phyloP scores from a whole-genome alignment of 441 rosid species.

The Gossypium schwendimanii region DNA sequence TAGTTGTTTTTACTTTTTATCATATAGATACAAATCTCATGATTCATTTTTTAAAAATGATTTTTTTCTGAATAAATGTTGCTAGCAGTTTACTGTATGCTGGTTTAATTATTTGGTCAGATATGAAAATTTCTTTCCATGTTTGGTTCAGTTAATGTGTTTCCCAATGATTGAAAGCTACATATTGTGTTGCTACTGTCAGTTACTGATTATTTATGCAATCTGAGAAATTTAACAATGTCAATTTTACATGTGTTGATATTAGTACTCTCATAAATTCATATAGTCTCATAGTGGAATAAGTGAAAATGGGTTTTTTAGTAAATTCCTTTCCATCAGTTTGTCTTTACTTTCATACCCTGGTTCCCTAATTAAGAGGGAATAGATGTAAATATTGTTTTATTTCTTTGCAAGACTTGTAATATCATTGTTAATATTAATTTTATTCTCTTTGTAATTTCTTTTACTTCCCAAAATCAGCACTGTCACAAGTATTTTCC shows the following conservation, averaged over 20 bases:
- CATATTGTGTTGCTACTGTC: background rate
- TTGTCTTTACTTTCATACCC: background rate
- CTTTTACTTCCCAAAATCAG: background rate
- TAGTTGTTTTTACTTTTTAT: background rate
- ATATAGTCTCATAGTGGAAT: background rate
- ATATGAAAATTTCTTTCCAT: background rate
- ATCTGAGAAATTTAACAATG: background rate
- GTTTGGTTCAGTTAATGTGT: background rate
- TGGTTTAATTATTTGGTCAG: background rate
- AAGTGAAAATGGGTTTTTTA: background rate
- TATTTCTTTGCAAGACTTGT: background rate
- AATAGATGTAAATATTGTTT: background rate
- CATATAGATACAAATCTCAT: background rate
- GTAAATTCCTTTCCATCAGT: background rate
- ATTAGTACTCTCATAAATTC: background rate
- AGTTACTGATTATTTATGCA: background rate
- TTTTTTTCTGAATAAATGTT: background rate
- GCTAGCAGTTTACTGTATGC: background rate
- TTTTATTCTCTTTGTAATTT: background rate
- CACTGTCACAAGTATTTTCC: background rate
- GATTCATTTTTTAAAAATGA: background rate
- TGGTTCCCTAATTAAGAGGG: background rate
- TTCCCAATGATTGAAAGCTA: background rate
- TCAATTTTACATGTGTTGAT: background rate
- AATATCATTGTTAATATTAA: background rate